phyloP scores from a whole-genome alignment of 1,139 yeast genomes.

The Suhomyces terraborum region DNA sequence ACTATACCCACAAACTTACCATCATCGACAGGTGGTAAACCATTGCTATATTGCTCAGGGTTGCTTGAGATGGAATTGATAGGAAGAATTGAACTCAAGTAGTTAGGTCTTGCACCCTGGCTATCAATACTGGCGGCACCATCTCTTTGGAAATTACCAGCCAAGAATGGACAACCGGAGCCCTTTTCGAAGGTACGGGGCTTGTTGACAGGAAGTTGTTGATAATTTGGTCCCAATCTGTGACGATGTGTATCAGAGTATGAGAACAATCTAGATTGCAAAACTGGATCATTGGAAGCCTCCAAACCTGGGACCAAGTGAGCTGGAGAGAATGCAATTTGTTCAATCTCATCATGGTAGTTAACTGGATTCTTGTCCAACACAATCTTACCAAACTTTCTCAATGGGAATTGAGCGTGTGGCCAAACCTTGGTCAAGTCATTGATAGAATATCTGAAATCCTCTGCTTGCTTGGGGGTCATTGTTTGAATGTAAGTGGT shows the following conservation, averaged over 20 bases:
- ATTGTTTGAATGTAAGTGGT: slow-evolving; percentile 66
- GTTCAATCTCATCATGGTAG: slow-evolving; percentile 61
- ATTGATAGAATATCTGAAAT: slow-evolving; percentile 63
- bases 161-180: slow-evolving; percentile 34
- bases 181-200: slow-evolving; percentile 19
- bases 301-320: slow-evolving; percentile 63
- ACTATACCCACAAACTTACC: slow-evolving; percentile 33
- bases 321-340: slow-evolving; percentile 60
- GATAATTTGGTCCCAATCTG: slow-evolving; percentile 43
- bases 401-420: slow-evolving; percentile 56
- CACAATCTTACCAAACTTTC: slow-evolving; percentile 57
- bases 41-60: slow-evolving; percentile 19
- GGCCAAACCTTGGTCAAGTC: slow-evolving; percentile 72
- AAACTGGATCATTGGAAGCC: slow-evolving; percentile 60
- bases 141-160: slow-evolving; percentile 46
- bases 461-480: slow-evolving; percentile 65
- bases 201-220: slow-evolving; percentile 33
- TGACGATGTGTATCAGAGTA: slow-evolving; percentile 65
- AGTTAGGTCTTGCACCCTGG: slow-evolving; percentile 35
- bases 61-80: slow-evolving; percentile 25
- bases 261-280: slow-evolving; percentile 59
- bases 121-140: slow-evolving; percentile 29
- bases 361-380: slow-evolving; percentile 58
- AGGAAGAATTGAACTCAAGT: slow-evolving; percentile 27
- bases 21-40: slow-evolving; percentile 23